Conservation (phyloP, 805 yeast genomes). For the Metschnikowia borealis region DNA sequence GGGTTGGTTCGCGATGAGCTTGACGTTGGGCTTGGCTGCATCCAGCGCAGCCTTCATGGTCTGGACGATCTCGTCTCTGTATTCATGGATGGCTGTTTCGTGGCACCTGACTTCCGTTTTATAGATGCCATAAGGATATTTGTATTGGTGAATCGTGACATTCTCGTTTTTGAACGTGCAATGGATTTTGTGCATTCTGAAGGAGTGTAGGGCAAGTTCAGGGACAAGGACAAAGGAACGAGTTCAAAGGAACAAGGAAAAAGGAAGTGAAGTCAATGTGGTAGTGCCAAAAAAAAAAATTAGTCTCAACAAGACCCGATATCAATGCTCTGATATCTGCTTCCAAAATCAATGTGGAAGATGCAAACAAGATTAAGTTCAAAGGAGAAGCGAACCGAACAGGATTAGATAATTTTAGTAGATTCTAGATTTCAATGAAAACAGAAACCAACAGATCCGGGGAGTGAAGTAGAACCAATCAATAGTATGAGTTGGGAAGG, state of each 20-base stretch:
- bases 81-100: conserved; percentile 44
- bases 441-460: too few species aligned
- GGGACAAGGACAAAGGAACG: too few species aligned
- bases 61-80: conserved; percentile 47
- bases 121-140: conserved; percentile 50
- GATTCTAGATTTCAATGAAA: too few species aligned
- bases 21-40: conserved; percentile 43
- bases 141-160: conserved; percentile 31
- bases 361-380: not conserved
- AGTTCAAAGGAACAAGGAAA: too few species aligned
- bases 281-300: too few species aligned
- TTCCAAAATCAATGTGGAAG: not conserved
- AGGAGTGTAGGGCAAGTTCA: not conserved
- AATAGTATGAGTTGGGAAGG: not conserved
- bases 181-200: conserved; percentile 3
- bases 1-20: conserved; percentile 80
- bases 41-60: conserved; percentile 31
- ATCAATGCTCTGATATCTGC: too few species aligned
- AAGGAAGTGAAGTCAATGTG: too few species aligned
- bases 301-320: too few species aligned
- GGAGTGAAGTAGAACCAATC: too few species aligned
- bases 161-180: conserved; percentile 10
- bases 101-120: conserved; percentile 48
- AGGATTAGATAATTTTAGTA: too few species aligned
- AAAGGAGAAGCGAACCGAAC: too few species aligned